Percentiles rank a stretch among this genome's conserved stretches.
phyloP scores from a whole-genome alignment of 345 rosid species.

The Geranium rotundifolium region DNA sequence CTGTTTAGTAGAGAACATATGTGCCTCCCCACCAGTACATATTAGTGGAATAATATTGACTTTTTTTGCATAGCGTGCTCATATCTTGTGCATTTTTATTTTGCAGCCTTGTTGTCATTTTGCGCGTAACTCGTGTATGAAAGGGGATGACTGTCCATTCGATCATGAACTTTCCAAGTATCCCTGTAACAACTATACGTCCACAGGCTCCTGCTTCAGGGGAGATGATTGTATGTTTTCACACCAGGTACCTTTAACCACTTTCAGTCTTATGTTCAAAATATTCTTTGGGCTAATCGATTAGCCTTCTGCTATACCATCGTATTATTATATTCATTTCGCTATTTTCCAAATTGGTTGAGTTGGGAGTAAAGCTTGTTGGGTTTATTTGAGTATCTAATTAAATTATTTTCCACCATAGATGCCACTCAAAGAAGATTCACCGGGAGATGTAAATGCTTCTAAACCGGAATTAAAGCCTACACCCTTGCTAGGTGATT shows the following conservation, averaged over 20 bases:
- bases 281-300: neutral
- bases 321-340: neutral
- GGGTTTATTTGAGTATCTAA: slow-evolving; percentile 1
- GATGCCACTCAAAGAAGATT: slow-evolving; percentile 26
- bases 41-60: neutral
- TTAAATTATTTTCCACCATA: slow-evolving; percentile 11
- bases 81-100: slow-evolving; percentile 10
- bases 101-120: slow-evolving; percentile 86
- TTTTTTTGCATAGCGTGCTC: neutral
- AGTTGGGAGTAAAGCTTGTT: slow-evolving; percentile 1
- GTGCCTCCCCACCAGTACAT: neutral
- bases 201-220: slow-evolving; percentile 60
- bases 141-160: slow-evolving; percentile 81
- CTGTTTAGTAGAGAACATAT: slow-evolving; percentile 4
- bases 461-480: slow-evolving; percentile 14
- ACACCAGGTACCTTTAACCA: slow-evolving; percentile 51
- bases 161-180: slow-evolving; percentile 86
- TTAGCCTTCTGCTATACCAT: neutral
- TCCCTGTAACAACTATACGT: slow-evolving; percentile 44
- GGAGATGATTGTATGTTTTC: slow-evolving; percentile 72
- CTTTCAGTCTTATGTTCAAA: neutral
- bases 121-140: slow-evolving; percentile 76
- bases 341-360: neutral
- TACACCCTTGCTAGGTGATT: slow-evolving; percentile 10
- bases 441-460: slow-evolving; percentile 14